Evolutionary conservation across 116 monocot species (phyloP).

Genomic region (Trichopus zeylanicus): DNA sequence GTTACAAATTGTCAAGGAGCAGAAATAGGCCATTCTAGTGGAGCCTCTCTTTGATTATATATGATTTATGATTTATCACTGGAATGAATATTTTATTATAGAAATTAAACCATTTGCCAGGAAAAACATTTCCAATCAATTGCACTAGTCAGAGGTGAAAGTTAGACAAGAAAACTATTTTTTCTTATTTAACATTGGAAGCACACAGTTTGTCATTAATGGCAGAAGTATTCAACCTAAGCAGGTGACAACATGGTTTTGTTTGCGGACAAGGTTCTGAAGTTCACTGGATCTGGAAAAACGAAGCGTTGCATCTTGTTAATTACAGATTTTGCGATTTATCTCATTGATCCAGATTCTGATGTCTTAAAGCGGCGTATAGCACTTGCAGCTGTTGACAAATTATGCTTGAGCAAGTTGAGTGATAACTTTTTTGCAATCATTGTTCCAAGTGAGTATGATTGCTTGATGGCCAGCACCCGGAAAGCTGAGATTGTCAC

Average conservation of each 20-base stretch:
- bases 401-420: conserved; percentile 63
- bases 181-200: neutral
- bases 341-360: conserved; percentile 73
- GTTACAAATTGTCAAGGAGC: neutral
- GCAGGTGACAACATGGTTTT: conserved; percentile 73
- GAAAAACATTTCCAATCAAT: neutral
- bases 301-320: conserved; percentile 75
- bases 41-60: neutral
- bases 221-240: conserved; percentile 3
- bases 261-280: conserved; percentile 87
- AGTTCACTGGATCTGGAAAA: conserved; percentile 89
- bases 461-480: conserved; percentile 82
- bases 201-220: neutral
- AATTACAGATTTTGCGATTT: conserved; percentile 83
- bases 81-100: neutral
- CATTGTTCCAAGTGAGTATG: conserved; percentile 84
- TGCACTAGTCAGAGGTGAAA: neutral
- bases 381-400: conserved; percentile 76
- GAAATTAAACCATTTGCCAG: too few species aligned
- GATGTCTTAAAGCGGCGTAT: conserved; percentile 73
- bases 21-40: neutral
- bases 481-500: conserved; percentile 74
- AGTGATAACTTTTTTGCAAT: conserved; percentile 87
- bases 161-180: neutral
- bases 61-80: neutral